A percentile compares a stretch with the other conserved stretches of the same genome.
phyloP scores from a whole-genome alignment of 2,329 filamentous ascomycete genomes.

The Chaetomium sp. region DNA sequence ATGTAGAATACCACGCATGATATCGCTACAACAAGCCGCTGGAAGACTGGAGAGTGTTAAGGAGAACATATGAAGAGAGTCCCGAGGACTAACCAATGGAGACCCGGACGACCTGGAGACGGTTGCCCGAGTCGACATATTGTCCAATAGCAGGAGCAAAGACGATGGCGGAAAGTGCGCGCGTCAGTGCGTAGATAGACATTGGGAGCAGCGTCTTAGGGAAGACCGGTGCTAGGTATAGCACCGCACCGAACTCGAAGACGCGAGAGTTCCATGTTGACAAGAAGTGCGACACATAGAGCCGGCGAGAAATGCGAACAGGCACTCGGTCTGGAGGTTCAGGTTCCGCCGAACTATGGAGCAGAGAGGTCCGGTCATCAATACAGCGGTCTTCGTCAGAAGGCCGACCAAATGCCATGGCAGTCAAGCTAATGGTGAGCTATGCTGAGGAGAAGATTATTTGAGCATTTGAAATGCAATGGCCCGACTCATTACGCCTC shows the following conservation, averaged over 20 bases:
- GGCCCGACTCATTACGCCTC: too few species aligned
- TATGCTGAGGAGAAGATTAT: neutral
- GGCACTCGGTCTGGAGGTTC: neutral
- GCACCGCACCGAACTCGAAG: slow-evolving; percentile 37
- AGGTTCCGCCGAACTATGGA: neutral
- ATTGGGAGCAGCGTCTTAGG: slow-evolving; percentile 56
- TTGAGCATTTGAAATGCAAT: too few species aligned
- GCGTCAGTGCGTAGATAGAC: slow-evolving; percentile 60
- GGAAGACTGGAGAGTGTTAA: slow-evolving; percentile 14
- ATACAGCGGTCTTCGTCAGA: neutral
- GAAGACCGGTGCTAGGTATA: slow-evolving; percentile 23
- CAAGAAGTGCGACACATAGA: neutral
- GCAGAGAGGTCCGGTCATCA: neutral
- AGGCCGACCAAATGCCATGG: neutral
- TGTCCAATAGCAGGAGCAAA: slow-evolving; percentile 53
- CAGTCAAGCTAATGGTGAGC: neutral
- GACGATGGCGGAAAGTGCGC: slow-evolving; percentile 50
- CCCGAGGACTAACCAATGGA: slow-evolving; percentile 35
- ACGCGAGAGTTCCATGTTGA: neutral
- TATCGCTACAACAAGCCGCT: slow-evolving; percentile 38
- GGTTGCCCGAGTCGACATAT: slow-evolving; percentile 49
- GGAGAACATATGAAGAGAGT: neutral
- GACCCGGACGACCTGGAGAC: slow-evolving; percentile 43
- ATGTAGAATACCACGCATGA: slow-evolving; percentile 42
- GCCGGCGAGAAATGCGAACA: neutral